A percentile compares a stretch with the other conserved stretches of the same genome.
phyloP scores from a whole-genome alignment of 257 asterid genomes.

The Paulownia fortunei region DNA sequence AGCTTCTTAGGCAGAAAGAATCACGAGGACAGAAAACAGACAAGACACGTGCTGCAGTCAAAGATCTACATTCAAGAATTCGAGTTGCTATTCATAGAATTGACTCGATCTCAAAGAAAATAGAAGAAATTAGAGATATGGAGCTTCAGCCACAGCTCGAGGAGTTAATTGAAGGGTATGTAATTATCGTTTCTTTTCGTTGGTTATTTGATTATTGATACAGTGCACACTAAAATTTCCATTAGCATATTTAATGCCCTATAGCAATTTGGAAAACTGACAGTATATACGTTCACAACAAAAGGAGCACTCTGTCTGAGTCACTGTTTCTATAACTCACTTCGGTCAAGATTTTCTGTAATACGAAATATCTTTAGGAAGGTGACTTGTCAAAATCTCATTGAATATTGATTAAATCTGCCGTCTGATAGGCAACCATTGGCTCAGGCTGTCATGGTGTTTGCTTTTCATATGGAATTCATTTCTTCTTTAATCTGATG shows the following conservation, averaged over 20 bases:
- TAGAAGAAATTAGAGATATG: constrained; percentile 84
- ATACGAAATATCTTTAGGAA: no score
- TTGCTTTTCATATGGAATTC: no score
- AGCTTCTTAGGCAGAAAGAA: constrained; percentile 78
- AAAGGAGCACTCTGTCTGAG: no score
- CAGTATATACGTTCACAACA: no score
- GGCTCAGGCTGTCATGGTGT: no score
- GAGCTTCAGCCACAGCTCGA: constrained; percentile 98
- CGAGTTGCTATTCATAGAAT: constrained; percentile 90
- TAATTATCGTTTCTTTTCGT: constrained; percentile 14
- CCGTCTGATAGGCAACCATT: no score
- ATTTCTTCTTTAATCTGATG: no score
- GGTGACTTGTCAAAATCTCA: no score
- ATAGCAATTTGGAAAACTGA: no score
- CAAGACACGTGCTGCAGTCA: constrained; percentile 88
- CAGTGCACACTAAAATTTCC: background rate
- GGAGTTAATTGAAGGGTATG: constrained; percentile 93
- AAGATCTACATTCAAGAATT: constrained; percentile 90
- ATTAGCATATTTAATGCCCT: background rate
- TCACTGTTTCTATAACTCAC: no score
- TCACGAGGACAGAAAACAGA: constrained; percentile 73
- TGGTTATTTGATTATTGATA: constrained; percentile 5
- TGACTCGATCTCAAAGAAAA: constrained; percentile 77
- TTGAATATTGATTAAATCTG: no score
- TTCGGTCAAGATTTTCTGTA: no score